Base-by-base conservation (phyloP, 441 rosid genomes). In the Adansonia grandidieri region DNA sequence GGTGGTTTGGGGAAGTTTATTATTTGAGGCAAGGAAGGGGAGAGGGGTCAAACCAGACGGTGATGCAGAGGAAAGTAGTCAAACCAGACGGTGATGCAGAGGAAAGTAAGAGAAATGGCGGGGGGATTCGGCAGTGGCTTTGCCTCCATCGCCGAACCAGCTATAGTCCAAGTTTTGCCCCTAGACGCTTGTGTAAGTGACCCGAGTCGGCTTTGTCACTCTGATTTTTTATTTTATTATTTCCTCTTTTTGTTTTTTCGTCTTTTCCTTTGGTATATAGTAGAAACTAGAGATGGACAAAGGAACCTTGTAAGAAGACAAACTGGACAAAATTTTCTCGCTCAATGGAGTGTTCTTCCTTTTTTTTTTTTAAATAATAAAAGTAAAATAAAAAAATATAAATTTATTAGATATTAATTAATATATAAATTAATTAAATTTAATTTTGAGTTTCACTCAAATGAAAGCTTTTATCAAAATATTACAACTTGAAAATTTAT, bases 91-190 rank as follows among this genome's bases (percentile, higher is more conserved):
- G n/a, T n/a, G 24, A 54, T 1, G 37, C 64, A 51, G 51, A 20
- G 1, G 51, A 62, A 22, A 47, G 5, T 61, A 62, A 50, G 37
- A 22, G 57, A 64, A 17, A 71, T 50, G 65, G 71, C 63, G 82
- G 80, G 65, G 79, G 67, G 13, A 40, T 74, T 78, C 69, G 80
- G 78, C 58, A 19, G 71, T 24, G 76, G 80, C 84, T 76, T 84
- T 53, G 88, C 68, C 73, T 85, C 89, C 89, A 79, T 82, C 82
- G 81, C 80, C 81, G 70, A 80, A 44, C 75, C 74, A 75, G 32
- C 66, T 65, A 51, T 5, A 4, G 2, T 24, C 8, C 24, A 64
- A 64, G 70, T 53, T 72, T 32, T 19, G 45, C 51, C 78, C 22
- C 47, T 60, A 15, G 44, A 11, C 45, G 14, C 37, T 71, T 40